Base-by-base conservation (phyloP, 306 rosid species). In the Vigna reflexopilosa region DNA sequence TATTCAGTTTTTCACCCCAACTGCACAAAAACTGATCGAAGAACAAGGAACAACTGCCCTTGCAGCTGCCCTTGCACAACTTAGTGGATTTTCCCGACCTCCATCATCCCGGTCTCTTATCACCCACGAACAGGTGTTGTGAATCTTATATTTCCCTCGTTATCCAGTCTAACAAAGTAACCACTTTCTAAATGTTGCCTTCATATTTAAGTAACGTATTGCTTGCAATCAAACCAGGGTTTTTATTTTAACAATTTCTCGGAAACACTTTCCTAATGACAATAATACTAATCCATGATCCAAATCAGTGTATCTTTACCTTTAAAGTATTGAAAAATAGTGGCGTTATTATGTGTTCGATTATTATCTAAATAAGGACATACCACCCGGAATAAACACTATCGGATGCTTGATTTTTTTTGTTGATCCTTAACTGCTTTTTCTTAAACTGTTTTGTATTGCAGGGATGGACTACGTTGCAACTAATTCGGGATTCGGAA, bases 401-500 rank as follows among this genome's bases (percentile, higher is more conserved):
- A 56, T 51, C 11, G 50, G 66, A 30, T 66, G 67, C 44, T 49
- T 78, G 47, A 57, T 34, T 64, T 77, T 19, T 82, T 36, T 3
- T 30, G 36, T 57, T 57, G 34, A 59, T 65, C 42, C 44, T 54
- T 48, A 20, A 9, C 73, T 20, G 15, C 6, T 59, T 12, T 44
- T 74, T 63, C 28, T 32, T 19, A 49, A 82, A 63, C 55, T 54
- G 52, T 34, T 50, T 77, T 82, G 48, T 84, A 50, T 85, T 86
- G 80, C 87, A 95, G 99, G 99, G 99, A 72, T 93, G 97, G 99
- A 77, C 83, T 50, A 95, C 99, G 5, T 84, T 95, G 89, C 98
- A 93, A 85, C 68, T 88, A 82, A 91, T 84, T 61, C 87, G 93
- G 62, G 97, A 95, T 84, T 86, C 90, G 73, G 86, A 87, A 47